Percentiles rank a stretch among this genome's conserved stretches.
phyloP scores from a whole-genome alignment of 441 rosid species.

The Daphne laureola region DNA sequence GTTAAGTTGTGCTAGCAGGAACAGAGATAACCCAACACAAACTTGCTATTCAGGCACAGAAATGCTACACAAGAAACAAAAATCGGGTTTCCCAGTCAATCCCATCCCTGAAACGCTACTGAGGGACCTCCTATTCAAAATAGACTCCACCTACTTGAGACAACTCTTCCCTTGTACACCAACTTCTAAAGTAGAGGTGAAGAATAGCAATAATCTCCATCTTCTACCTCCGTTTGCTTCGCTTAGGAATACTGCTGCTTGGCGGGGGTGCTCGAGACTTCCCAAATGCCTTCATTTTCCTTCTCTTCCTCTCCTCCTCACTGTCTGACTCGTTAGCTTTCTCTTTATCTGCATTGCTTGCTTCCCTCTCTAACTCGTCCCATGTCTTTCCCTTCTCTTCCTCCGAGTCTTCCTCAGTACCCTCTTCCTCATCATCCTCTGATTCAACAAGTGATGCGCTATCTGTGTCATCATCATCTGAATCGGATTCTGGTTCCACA shows the following conservation, averaged over 20 bases:
- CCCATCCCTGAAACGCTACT: no score
- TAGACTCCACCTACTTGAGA: no score
- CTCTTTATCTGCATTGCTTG: constrained; percentile 81
- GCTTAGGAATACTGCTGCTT: constrained; percentile 24
- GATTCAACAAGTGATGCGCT: constrained; percentile 79
- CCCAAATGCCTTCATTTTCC: constrained; percentile 73
- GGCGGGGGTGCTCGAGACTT: constrained; percentile 44
- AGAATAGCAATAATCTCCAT: no score
- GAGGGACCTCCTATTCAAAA: no score
- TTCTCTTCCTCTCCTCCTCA: constrained; percentile 81
- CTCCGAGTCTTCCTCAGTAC: constrained; percentile 59
- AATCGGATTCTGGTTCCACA: constrained; percentile 62
- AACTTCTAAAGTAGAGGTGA: no score
- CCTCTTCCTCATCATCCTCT: constrained; percentile 77
- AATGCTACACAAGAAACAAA: no score
- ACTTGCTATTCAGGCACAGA: no score
- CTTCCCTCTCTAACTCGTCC: constrained; percentile 95
- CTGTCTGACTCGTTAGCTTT: constrained; percentile 78
- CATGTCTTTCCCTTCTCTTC: constrained; percentile 94
- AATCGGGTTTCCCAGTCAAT: no score
- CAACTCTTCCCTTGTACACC: no score
- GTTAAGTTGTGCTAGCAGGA: no score
- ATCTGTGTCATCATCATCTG: constrained; percentile 65
- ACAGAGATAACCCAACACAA: no score
- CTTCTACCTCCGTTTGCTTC: constrained; percentile 15